Evolutionary conservation across 208 protist species (phyloP).

Genomic region (Trypanosoma rangeli): DNA sequence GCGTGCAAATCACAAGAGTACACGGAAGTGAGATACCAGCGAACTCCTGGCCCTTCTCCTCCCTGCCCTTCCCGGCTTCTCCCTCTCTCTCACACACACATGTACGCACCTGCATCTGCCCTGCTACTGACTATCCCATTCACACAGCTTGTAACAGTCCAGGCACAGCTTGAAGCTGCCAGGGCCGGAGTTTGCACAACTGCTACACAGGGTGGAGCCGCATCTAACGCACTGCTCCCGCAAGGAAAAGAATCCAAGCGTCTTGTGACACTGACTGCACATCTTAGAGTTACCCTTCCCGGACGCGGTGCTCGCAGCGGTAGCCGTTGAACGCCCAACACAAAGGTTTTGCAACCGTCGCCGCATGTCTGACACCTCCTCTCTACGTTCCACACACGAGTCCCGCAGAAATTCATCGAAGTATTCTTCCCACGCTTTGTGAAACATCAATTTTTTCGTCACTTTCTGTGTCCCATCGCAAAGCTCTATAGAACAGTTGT

Average conservation of each 20-base stretch:
- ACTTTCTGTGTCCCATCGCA: not conserved
- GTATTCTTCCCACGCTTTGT: slow-evolving; percentile 53
- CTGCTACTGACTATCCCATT: slow-evolving; percentile 21
- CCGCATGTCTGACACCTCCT: slow-evolving; percentile 22
- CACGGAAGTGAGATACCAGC: no score
- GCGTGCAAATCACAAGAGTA: no score
- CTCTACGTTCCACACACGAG: slow-evolving; percentile 30
- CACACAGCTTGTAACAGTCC: slow-evolving; percentile 14
- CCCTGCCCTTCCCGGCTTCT: not conserved
- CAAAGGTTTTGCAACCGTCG: slow-evolving; percentile 17
- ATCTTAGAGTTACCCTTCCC: slow-evolving; percentile 5
- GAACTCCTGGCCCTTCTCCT: not conserved
- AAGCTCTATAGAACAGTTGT: slow-evolving; percentile 15
- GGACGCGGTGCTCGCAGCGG: not conserved
- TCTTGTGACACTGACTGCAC: slow-evolving; percentile 26
- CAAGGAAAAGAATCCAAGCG: slow-evolving; percentile 16
- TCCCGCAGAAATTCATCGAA: slow-evolving; percentile 40
- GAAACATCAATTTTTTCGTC: slow-evolving; percentile 39
- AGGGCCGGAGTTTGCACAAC: slow-evolving; percentile 8
- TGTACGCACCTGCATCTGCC: not conserved
- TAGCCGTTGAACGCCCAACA: slow-evolving; percentile 1
- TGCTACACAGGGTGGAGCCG: slow-evolving; percentile 7
- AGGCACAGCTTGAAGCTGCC: slow-evolving; percentile 18
- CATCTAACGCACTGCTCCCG: slow-evolving; percentile 18
- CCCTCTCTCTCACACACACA: not conserved